Base-by-base conservation (phyloP, 2,329 filamentous ascomycete genomes). In the Alternaria sp. region DNA sequence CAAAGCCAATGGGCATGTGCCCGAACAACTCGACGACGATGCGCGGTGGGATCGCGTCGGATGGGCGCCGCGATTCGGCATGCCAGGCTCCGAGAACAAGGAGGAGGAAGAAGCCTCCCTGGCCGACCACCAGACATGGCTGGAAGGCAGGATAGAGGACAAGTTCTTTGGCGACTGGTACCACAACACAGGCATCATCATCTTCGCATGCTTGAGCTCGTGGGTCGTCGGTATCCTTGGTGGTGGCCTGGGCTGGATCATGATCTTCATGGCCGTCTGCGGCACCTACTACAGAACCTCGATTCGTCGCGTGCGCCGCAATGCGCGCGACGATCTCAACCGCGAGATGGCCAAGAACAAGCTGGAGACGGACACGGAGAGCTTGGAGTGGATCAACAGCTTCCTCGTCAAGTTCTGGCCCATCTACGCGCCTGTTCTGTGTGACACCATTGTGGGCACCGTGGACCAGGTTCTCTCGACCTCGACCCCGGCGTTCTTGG, bases 331-430 rank as follows among this genome's bases (percentile, higher is more conserved):
- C 81, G 96, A 99, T 76, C 88, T 99, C 70, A 91, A 90, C 63
- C 90, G 96, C 57, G 94, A 97, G 80, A 86, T 97, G 85, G 90
- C 91, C 12, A 92, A 97, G 81, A 91, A 90, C 80, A 92, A 87
- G 73, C 84, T 99, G 57, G 96, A 98, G 72, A 96, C 90, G 9
- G 96, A 99, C 72, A 89, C 89, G 25, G 96, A 99, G 81, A 96
- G 92, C 60, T 85, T 99, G 52, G 96, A 99, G 80, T 99, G 96
- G 96, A 98, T 99, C 80, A 99, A 99, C 85, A 97, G 93, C 72
- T 99, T 99, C 83, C 80, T 99, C 73, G 89, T 96, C 82, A 99
- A 99, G 80, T 99, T 99, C 83, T 99, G 96, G 96, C 96, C 96
- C 66, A 99, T 99, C 75, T 98, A 97, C 79, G 93, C 96, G 59